Evolutionary conservation across 2,329 filamentous ascomycete genomes (phyloP).

Genomic region (Colletotrichum kahawae): DNA sequence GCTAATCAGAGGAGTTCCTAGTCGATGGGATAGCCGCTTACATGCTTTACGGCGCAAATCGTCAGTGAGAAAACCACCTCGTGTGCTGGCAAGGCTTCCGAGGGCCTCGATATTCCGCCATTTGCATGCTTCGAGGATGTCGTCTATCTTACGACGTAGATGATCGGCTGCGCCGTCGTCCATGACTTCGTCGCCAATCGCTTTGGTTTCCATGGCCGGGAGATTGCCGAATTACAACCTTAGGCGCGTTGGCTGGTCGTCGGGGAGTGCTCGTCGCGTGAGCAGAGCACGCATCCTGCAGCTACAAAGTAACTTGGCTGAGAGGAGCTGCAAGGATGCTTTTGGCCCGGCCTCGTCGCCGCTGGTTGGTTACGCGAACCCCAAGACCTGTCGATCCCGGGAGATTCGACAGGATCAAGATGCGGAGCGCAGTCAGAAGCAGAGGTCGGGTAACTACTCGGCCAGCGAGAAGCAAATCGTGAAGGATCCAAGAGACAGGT

Average conservation of each 20-base stretch:
- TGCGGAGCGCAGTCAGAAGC: neutral
- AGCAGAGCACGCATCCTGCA: neutral
- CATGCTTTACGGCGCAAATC: slow-evolving; percentile 76
- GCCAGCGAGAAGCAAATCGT: neutral
- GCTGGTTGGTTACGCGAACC: neutral
- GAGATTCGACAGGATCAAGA: neutral
- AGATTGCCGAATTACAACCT: neutral
- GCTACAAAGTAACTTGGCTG: neutral
- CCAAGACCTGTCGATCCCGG: neutral
- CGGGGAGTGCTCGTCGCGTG: neutral
- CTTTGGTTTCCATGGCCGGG: neutral
- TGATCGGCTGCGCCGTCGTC: slow-evolving; percentile 6
- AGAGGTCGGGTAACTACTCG: neutral
- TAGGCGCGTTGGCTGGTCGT: neutral
- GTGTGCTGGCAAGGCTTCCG: slow-evolving; percentile 62
- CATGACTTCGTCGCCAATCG: neutral
- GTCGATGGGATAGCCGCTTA: slow-evolving; percentile 53
- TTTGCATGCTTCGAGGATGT: slow-evolving; percentile 66
- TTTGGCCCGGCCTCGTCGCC: neutral
- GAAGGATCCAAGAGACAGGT: neutral
- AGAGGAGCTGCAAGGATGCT: neutral
- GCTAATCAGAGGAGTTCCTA: neutral
- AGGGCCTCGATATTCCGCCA: slow-evolving; percentile 61
- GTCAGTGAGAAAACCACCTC: slow-evolving; percentile 72
- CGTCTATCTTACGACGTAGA: slow-evolving; percentile 43